phyloP scores from a whole-genome alignment of 2,329 filamentous ascomycete genomes.

The Sarocladium kiliense region DNA sequence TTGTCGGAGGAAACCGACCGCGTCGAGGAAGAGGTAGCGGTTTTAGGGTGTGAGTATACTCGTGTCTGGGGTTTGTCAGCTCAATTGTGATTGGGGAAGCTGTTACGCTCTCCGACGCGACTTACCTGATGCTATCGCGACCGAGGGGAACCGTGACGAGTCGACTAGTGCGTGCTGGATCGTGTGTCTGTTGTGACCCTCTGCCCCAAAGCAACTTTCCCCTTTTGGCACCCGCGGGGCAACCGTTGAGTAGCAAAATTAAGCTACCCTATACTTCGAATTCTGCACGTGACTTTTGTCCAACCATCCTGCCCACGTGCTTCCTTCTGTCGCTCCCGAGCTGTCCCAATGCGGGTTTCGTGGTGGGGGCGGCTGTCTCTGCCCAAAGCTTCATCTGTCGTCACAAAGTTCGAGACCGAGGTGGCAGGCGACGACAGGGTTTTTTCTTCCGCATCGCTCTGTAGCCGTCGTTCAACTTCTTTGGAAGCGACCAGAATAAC shows the following conservation, averaged over 20 bases:
- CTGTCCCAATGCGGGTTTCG: constrained; percentile 8
- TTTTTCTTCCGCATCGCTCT: constrained; percentile 15
- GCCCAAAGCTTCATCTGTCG: constrained; percentile 7
- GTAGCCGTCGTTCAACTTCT: not conserved
- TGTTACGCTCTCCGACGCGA: not conserved
- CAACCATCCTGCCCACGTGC: constrained; percentile 10
- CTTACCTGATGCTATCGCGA: constrained; percentile 7
- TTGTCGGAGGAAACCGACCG: not conserved
- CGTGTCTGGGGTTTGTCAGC: not conserved
- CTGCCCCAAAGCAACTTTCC: constrained; percentile 17
- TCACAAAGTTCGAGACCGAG: constrained; percentile 8
- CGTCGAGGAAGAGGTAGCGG: not conserved
- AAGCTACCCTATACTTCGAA: constrained; percentile 25
- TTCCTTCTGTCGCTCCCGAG: not conserved
- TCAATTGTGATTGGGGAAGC: not conserved
- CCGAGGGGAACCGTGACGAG: not conserved
- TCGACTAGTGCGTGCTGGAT: constrained; percentile 5
- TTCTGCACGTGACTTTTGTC: constrained; percentile 1
- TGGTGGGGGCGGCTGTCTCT: not conserved
- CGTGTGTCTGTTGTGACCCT: constrained; percentile 7
- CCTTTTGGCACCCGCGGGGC: constrained; percentile 20
- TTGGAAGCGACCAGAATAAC: not conserved
- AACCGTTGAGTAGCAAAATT: constrained; percentile 21
- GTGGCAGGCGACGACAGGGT: constrained; percentile 11
- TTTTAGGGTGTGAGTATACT: not conserved